Evolutionary conservation across 352 stramenopile species (phyloP).

Genomic region (Globisporangium canariense): DNA sequence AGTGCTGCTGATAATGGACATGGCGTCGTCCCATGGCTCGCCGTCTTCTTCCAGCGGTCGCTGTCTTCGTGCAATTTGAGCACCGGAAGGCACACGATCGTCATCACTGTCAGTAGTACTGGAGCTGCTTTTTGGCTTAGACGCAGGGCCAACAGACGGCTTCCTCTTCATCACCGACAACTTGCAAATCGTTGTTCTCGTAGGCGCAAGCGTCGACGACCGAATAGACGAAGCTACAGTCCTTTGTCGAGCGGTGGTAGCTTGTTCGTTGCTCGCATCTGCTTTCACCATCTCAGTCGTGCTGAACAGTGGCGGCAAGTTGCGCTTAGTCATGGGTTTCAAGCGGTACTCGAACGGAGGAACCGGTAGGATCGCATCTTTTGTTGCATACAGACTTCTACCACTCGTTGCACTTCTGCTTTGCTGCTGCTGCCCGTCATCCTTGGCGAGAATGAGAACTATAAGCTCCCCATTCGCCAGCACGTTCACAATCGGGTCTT

Average conservation of each 20-base stretch:
- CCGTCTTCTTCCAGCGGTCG: not conserved
- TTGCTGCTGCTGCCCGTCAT: not conserved
- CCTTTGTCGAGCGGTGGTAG: not conserved
- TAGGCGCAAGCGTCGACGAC: not conserved
- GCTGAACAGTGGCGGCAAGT: slow-evolving; percentile 15
- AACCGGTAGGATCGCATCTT: not conserved
- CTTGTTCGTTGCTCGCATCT: not conserved
- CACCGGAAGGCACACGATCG: too few relatives aligned
- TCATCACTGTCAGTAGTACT: not conserved
- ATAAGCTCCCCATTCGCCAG: slow-evolving; percentile 41
- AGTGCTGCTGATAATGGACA: not conserved
- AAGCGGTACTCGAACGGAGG: slow-evolving; percentile 21
- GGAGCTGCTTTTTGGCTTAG: not conserved
- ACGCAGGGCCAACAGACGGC: not conserved
- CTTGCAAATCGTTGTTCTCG: slow-evolving; percentile 1
- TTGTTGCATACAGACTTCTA: not conserved
- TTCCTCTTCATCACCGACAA: slow-evolving; percentile 6
- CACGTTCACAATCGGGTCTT: slow-evolving; percentile 23
- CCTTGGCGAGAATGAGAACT: slow-evolving; percentile 24
- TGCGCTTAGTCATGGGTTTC: slow-evolving; percentile 18
- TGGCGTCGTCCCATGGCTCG: not conserved
- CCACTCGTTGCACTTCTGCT: not conserved
- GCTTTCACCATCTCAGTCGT: slow-evolving; percentile 9
- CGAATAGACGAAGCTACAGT: not conserved
- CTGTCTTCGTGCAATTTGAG: not conserved